A percentile compares a stretch with the other conserved stretches of the same genome.
Evolutionary conservation across 2,329 filamentous ascomycete species (phyloP).

Genomic region (Ophiostoma quercus): DNA sequence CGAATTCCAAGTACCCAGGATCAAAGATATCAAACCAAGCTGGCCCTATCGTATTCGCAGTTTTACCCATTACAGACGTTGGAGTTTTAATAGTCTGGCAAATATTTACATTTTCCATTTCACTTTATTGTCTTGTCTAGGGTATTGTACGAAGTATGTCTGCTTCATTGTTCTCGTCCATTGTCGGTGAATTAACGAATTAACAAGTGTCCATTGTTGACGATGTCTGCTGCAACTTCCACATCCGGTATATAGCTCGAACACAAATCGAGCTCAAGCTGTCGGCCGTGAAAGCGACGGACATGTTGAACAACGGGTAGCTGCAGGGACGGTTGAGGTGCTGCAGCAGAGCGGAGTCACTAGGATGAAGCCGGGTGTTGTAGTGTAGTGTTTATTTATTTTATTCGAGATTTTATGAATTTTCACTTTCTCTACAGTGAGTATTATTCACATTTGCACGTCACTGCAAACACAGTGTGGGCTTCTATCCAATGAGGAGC

Average conservation of each 20-base stretch:
- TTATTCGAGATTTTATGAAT: not conserved
- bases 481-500: not conserved
- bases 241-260: conserved; percentile 13
- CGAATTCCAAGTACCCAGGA: not conserved
- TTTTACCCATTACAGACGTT: not conserved
- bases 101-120: not conserved
- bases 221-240: not conserved
- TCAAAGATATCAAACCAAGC: not conserved
- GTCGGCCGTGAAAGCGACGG: not conserved
- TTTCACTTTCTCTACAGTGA: not conserved
- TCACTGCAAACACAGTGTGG: not conserved
- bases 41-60: conserved; percentile 12
- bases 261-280: not conserved
- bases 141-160: no score
- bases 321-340: conserved; percentile 5
- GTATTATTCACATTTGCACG: not conserved
- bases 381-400: not conserved
- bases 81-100: not conserved
- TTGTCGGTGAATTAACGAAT: no score
- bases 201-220: no score
- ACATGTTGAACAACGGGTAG: conserved; percentile 14
- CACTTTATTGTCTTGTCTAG: not conserved
- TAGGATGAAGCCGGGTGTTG: conserved; percentile 11
- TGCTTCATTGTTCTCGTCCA: not conserved
- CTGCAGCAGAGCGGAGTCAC: conserved; percentile 10